Base-by-base conservation (phyloP, 2,329 filamentous ascomycete species). In the Pseudopyricularia javanii region DNA sequence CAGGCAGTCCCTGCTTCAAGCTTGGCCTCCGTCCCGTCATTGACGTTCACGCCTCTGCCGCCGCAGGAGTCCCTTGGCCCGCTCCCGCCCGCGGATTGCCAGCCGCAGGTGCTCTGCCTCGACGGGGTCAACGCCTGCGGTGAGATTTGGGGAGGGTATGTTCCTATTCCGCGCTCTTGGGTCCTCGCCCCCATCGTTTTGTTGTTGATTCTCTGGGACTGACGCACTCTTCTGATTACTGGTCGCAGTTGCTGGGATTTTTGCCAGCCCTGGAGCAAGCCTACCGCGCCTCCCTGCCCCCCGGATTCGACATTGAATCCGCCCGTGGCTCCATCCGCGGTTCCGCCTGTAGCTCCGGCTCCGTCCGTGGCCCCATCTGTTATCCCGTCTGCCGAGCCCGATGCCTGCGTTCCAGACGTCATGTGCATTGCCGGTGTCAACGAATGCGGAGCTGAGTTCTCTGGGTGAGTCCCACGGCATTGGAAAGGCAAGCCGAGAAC, bases 251-350 rank as follows among this genome's bases (percentile, higher is more conserved):
- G 48, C 8, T 50, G 33, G 20, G 48, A 50, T 15, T 34, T 33
- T 30, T 50, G 48, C 48, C 22, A 50, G 48, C 48, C 48, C 30
- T 50, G 48, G 48, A 26, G 22, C 28, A 50, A 33, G 4, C 48
- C 48, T 7, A 32, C 32, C 30, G 48, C 30, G 30, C 48, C 48
- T 4, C 11, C 20, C n/a, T n/a, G 37, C 22, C n/a, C 14, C 7
- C 37, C 37, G 17, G 17, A n/a, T 22, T 43, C 37, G 37, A 43
- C 37, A 20, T 20, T 20, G 17, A n/a, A n/a, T n/a, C n/a, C n/a
- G n/a, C n/a, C n/a, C n/a, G n/a, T n/a, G n/a, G n/a, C n/a, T n/a
- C n/a, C n/a, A n/a, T n/a, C n/a, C n/a, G n/a, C n/a, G n/a, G 37
- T 22, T 43, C 37, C 37, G 37, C 8, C 17, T 22, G n/a, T 43